Percentiles rank a stretch among this genome's conserved stretches.
Conservation (phyloP, 1,284 basidiomycete genomes). For the Phlebopus sp. region DNA sequence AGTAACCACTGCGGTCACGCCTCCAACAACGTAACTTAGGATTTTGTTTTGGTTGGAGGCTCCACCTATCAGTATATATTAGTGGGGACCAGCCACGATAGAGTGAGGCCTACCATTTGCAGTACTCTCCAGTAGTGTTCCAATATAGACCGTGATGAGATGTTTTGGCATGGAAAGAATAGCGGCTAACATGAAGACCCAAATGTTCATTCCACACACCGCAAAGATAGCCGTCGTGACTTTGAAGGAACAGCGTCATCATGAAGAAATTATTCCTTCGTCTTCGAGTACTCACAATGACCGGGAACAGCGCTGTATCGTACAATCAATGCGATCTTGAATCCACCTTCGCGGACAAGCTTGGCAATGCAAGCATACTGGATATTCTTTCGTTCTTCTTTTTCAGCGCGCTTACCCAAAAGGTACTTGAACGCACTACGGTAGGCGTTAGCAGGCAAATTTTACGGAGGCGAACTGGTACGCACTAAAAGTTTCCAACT, state of each 20-base stretch:
- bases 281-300: conserved; percentile 41
- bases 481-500: conserved; percentile 51
- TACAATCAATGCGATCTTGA: conserved; percentile 57
- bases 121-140: conserved; percentile 36
- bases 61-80: conserved; percentile 34
- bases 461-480: conserved; percentile 3
- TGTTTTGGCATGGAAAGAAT: conserved; percentile 63
- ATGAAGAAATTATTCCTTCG: not conserved
- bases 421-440: conserved; percentile 46
- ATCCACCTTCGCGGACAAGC: conserved; percentile 66
- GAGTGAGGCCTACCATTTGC: conserved; percentile 17
- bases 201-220: conserved; percentile 62
- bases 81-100: not conserved
- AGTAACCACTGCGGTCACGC: conserved; percentile 68
- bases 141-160: conserved; percentile 58
- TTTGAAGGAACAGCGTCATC: conserved; percentile 14
- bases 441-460: conserved; percentile 1
- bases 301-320: conserved; percentile 63
- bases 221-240: conserved; percentile 64
- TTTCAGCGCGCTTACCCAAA: conserved; percentile 47
- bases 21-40: conserved; percentile 64
- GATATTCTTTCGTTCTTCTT: conserved; percentile 54
- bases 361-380: conserved; percentile 62
- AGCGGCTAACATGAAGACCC: conserved; percentile 56
- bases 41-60: conserved; percentile 49